Evolutionary conservation across 2,329 filamentous ascomycete species (phyloP).

Genomic region (Colletotrichum lupini): DNA sequence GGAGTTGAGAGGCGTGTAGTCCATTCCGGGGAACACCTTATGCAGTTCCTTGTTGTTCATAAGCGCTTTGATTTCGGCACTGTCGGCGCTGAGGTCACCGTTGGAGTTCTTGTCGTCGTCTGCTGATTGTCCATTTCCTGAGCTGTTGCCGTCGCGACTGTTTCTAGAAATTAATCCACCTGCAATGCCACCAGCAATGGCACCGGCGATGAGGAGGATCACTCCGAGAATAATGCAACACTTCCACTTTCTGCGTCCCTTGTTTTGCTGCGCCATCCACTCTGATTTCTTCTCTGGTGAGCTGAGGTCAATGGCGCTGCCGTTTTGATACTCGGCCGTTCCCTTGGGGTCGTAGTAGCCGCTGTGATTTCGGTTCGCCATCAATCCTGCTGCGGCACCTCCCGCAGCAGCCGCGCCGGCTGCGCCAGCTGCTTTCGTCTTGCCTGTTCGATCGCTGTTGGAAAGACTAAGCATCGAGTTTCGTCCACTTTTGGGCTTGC

Average conservation of each 20-base stretch:
- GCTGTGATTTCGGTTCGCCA: slow-evolving; percentile 47
- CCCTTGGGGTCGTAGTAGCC: slow-evolving; percentile 69
- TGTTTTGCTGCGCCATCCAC: slow-evolving; percentile 70
- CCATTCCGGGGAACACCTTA: slow-evolving; percentile 94
- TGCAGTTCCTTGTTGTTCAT: slow-evolving; percentile 85
- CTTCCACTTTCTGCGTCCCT: slow-evolving; percentile 72
- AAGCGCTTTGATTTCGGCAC: slow-evolving; percentile 81
- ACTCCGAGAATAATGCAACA: slow-evolving; percentile 75
- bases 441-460: slow-evolving; percentile 50
- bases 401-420: slow-evolving; percentile 57
- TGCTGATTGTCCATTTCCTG: slow-evolving; percentile 59
- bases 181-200: slow-evolving; percentile 78
- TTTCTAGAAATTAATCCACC: slow-evolving; percentile 76
- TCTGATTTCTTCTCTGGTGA: slow-evolving; percentile 71
- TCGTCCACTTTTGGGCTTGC: slow-evolving; percentile 53
- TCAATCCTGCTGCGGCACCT: slow-evolving; percentile 56
- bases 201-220: slow-evolving; percentile 72
- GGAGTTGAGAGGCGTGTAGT: slow-evolving; percentile 92
- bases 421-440: slow-evolving; percentile 39
- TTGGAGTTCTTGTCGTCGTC: slow-evolving; percentile 69
- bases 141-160: slow-evolving; percentile 47
- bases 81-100: slow-evolving; percentile 79
- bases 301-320: slow-evolving; percentile 8
- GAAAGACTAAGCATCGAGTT: slow-evolving; percentile 71
- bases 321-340: slow-evolving; percentile 40